A percentile compares a stretch with the other conserved stretches of the same genome.
phyloP scores from a whole-genome alignment of 1,139 yeast genomes.

The Saccharomyces hybrid region DNA sequence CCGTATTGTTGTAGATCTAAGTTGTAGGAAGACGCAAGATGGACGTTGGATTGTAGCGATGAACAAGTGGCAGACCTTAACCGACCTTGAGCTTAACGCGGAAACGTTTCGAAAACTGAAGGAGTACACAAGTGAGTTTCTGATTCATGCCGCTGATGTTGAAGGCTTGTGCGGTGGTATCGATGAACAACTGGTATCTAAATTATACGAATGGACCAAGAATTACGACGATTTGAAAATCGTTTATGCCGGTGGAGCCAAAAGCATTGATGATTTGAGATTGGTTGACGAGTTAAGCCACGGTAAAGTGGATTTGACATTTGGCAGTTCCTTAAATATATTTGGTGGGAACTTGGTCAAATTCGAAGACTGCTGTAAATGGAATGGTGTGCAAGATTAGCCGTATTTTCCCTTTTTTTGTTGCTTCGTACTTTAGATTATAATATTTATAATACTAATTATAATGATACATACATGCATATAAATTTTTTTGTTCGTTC shows the following conservation, averaged over 20 bases:
- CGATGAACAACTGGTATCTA: constrained; percentile 65
- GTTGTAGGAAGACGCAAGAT: constrained; percentile 55
- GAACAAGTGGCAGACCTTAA: constrained; percentile 93
- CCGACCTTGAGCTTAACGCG: constrained; percentile 49
- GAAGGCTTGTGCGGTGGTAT: constrained; percentile 94
- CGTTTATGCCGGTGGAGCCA: constrained; percentile 97
- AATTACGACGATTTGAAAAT: constrained; percentile 50
- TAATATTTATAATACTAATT: constrained; percentile 1
- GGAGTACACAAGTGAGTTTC: constrained; percentile 70
- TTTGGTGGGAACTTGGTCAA: constrained; percentile 82
- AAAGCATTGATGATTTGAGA: constrained; percentile 56
- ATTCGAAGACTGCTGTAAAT: constrained; percentile 64
- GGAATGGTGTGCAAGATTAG: constrained; percentile 46
- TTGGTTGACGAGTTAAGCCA: constrained; percentile 58
- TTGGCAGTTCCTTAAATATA: constrained; percentile 86
- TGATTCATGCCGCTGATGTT: constrained; percentile 96
- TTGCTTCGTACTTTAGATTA: not conserved
- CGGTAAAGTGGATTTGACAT: constrained; percentile 85
- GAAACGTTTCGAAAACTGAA: constrained; percentile 50
- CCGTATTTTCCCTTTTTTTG: not conserved
- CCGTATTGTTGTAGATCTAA: constrained; percentile 76
- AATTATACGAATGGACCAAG: constrained; percentile 73
- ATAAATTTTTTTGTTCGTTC: constrained; percentile 2
- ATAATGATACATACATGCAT: constrained; percentile 3
- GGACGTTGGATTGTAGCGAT: constrained; percentile 84